Evolutionary conservation across 352 stramenopile species (phyloP).

Genomic region (Pythium insidiosum): DNA sequence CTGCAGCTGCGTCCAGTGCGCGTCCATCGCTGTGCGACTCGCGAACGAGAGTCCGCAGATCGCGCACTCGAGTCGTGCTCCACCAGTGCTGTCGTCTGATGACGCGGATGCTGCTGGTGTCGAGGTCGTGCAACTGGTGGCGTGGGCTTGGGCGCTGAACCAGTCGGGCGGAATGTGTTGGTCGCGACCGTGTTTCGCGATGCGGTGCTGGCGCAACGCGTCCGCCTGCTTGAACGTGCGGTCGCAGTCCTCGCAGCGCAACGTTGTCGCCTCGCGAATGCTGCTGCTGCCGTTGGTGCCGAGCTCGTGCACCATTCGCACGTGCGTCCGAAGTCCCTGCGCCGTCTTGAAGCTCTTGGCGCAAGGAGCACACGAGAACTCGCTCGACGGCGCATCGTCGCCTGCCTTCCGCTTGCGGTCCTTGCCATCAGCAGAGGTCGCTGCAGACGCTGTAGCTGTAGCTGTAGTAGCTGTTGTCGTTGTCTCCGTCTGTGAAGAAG

Average conservation of each 20-base stretch:
- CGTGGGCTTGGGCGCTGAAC: constrained; percentile 20
- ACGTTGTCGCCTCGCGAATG: not conserved
- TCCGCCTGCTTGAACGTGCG: constrained; percentile 74
- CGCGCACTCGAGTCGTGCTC: constrained; percentile 27
- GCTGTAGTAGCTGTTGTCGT: not conserved
- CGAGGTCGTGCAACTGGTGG: no score
- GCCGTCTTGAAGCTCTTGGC: constrained; percentile 58
- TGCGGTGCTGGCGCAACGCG: constrained; percentile 56
- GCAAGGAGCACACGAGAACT: constrained; percentile 44
- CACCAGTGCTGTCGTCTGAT: no score
- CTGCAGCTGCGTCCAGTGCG: constrained; percentile 19
- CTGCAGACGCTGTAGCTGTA: not conserved
- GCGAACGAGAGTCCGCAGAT: constrained; percentile 20
- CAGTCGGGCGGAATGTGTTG: constrained; percentile 75
- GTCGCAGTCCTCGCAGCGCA: constrained; percentile 37
- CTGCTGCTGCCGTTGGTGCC: constrained; percentile 10
- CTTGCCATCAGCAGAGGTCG: not conserved
- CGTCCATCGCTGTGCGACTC: constrained; percentile 8
- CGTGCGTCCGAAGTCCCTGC: constrained; percentile 68
- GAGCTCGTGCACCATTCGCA: constrained; percentile 83
- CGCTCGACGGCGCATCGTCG: no score
- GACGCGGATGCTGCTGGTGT: no score
- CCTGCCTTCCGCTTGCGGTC: no score
- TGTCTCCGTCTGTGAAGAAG: not conserved
- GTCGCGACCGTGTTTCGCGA: constrained; percentile 79